A percentile compares a stretch with the other conserved stretches of the same genome.
Conservation (phyloP, 345 rosid genomes). For the Anacardium occidentale region DNA sequence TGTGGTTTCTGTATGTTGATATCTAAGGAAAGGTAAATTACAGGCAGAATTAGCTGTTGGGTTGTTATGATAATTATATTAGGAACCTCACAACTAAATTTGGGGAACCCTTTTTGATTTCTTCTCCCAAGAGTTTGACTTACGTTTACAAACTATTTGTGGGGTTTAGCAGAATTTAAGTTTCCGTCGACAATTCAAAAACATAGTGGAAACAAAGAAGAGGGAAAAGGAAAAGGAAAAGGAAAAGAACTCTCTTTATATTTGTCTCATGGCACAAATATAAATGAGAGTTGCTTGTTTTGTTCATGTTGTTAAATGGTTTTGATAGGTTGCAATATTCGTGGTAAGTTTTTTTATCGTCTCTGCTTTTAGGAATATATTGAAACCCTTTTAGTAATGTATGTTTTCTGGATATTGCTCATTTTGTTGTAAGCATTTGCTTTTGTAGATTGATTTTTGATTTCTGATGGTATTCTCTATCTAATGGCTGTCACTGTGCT, state of each 20-base stretch:
- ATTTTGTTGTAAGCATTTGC: background rate
- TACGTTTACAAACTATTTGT: slow-evolving; percentile 19
- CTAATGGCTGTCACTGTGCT: background rate
- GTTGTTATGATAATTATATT: slow-evolving; percentile 15
- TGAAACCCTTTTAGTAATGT: background rate
- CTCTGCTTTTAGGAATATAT: background rate
- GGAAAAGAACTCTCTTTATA: background rate
- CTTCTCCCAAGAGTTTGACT: slow-evolving; percentile 13
- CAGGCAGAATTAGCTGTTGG: slow-evolving; percentile 22
- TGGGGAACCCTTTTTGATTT: slow-evolving; percentile 28
- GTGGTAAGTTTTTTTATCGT: slow-evolving; percentile 12
- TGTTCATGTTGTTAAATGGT: slow-evolving; percentile 17
- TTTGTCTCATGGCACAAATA: background rate
- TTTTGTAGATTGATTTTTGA: background rate
- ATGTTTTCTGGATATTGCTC: slow-evolving; percentile 6
- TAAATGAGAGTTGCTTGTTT: background rate
- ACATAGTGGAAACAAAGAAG: slow-evolving; percentile 4
- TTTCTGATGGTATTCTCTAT: background rate
- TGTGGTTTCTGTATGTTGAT: background rate
- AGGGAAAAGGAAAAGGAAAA: background rate
- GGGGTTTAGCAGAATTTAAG: slow-evolving; percentile 18
- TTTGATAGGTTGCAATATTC: slow-evolving; percentile 7
- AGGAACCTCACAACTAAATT: slow-evolving; percentile 44
- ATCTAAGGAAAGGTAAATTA: slow-evolving; percentile 13
- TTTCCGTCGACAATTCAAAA: background rate